A percentile compares a stretch with the other conserved stretches of the same genome.
These are phyloP conservation scores for Coprinopsis marcescibilis DNA, from an alignment of 768 basidiomycete genomes.

Conservation along the genomic window DNA sequence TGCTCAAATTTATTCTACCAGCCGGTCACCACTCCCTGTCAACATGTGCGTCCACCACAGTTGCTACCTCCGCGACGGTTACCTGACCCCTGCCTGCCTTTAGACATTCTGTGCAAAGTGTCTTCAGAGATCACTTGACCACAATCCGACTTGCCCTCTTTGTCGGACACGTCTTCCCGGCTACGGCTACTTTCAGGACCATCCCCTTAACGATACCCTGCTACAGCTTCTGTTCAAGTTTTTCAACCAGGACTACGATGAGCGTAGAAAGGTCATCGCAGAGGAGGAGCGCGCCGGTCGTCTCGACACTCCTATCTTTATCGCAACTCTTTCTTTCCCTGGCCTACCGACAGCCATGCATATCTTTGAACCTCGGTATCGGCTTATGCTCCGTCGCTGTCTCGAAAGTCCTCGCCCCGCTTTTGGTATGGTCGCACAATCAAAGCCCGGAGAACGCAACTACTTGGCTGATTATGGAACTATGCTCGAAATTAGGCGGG, in stretches of 20 bases:
- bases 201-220: slow-evolving; percentile 67
- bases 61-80: slow-evolving; percentile 10
- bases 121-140: slow-evolving; percentile 86
- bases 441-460: slow-evolving; percentile 30
- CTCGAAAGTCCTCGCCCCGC: slow-evolving; percentile 69
- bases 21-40: slow-evolving; percentile 91
- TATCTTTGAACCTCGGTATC: slow-evolving; percentile 93
- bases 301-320: slow-evolving; percentile 87
- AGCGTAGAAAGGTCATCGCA: slow-evolving; percentile 55
- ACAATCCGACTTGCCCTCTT: slow-evolving; percentile 74
- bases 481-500: slow-evolving; percentile 83
- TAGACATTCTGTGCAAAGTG: slow-evolving; percentile 91
- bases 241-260: slow-evolving; percentile 64
- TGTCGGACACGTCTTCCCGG: slow-evolving; percentile 77
- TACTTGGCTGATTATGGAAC: slow-evolving; percentile 76
- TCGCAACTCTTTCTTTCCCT: slow-evolving; percentile 87
- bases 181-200: slow-evolving; percentile 75
- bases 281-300: slow-evolving; percentile 73
- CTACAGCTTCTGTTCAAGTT: slow-evolving; percentile 18
- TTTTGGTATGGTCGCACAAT: slow-evolving; percentile 92
- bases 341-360: slow-evolving; percentile 86
- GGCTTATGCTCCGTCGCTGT: slow-evolving; percentile 95
- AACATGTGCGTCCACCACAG: slow-evolving; percentile 61
- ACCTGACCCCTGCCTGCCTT: slow-evolving; percentile 12
- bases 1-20: slow-evolving; percentile 81